Evolutionary conservation across 352 stramenopile species (phyloP), one percentile per base, ranked within the genome.

Genomic region (Phytophthora europaea): DNA sequence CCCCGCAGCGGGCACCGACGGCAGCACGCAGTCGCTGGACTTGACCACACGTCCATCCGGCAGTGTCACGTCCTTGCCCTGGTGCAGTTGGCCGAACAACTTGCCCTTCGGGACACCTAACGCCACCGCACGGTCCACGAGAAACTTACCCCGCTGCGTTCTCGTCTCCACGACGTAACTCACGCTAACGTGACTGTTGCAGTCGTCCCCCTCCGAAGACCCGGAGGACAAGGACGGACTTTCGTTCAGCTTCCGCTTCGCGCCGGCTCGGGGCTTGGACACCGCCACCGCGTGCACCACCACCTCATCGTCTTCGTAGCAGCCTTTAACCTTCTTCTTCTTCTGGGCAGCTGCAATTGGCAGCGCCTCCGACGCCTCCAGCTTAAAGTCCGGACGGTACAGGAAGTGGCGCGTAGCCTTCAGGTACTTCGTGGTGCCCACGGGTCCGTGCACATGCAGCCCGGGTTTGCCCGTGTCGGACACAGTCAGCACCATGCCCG

Each of bases 401-500:
- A 96, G 82, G 63, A 97, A 97, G 75, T 97, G 90, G 22, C 89
- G 82, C n/a, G 90, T 97, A 1, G 92, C 91, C 28, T 73, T 75
- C 23, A 97, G 72, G 54, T 95, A 96, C 43, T 81, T 79, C 26
- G 75, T 72, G 18, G 89, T 93, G n/a, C 81, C 86, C 0, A 71
- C 68, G 0, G 93, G 93, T 10, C 93, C 93, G 58, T 94, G 79
- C 8, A 97, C 70, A 31, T 83, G 82, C 26, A 98, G 45, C 9
- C 74, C 81, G 15, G 86, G 70, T 61, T 97, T 98, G 8, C 88
- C 90, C 22, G 87, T 91, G 79, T 98, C 93, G 4, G 91, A 94
- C 34, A 98, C 80, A 6, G 93, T 98, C 23, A 98, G 78, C 20
- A 97, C 75, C 84, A 98, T 94, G n/a, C 85, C 81, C 15, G 93